A percentile compares a stretch with the other conserved stretches of the same genome.
phyloP scores from a whole-genome alignment of 768 basidiomycete genomes.

The Cystobasidium tubakii region DNA sequence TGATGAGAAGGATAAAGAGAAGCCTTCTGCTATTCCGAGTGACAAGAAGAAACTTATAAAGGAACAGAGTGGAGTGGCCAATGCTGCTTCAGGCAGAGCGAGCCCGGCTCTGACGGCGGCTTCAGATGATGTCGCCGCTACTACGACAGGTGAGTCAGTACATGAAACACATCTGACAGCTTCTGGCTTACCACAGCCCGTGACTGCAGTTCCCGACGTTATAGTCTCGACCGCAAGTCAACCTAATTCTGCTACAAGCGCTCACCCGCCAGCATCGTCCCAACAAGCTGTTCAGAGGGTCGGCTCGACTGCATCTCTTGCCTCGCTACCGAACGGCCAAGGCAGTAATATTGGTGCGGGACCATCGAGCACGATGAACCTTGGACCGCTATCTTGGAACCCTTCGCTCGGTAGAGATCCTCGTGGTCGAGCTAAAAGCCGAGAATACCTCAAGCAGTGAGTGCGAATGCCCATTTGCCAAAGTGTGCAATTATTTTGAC shows the following conservation, averaged over 20 bases:
- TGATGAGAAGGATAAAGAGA: slow-evolving; percentile 14
- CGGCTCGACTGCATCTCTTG: not conserved
- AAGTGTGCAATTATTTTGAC: slow-evolving; percentile 31
- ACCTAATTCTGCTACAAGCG: not conserved
- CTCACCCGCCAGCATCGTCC: not conserved
- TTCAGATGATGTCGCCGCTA: not conserved
- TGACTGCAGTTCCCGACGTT: slow-evolving; percentile 22
- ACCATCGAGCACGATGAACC: not conserved
- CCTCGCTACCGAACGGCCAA: not conserved
- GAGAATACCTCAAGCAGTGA: slow-evolving; percentile 95
- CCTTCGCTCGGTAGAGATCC: slow-evolving; percentile 32
- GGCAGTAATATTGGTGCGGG: slow-evolving; percentile 1
- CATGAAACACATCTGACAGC: not conserved
- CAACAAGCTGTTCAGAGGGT: not conserved
- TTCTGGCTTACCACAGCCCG: not conserved
- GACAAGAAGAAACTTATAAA: slow-evolving; percentile 23
- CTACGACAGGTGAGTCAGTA: not conserved
- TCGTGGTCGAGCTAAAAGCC: slow-evolving; percentile 83
- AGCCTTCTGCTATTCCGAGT: slow-evolving; percentile 6
- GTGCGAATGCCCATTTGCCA: slow-evolving; percentile 48
- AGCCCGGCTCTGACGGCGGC: not conserved
- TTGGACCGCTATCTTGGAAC: slow-evolving; percentile 11
- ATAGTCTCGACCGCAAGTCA: slow-evolving; percentile 7
- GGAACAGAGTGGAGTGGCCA: not conserved
- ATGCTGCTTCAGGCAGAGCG: not conserved